Percentiles rank a stretch among this genome's conserved stretches.
These are phyloP conservation scores for Ganoderma meredithae DNA, from an alignment of 1,284 basidiomycete genomes.

Conservation along the genomic window DNA sequence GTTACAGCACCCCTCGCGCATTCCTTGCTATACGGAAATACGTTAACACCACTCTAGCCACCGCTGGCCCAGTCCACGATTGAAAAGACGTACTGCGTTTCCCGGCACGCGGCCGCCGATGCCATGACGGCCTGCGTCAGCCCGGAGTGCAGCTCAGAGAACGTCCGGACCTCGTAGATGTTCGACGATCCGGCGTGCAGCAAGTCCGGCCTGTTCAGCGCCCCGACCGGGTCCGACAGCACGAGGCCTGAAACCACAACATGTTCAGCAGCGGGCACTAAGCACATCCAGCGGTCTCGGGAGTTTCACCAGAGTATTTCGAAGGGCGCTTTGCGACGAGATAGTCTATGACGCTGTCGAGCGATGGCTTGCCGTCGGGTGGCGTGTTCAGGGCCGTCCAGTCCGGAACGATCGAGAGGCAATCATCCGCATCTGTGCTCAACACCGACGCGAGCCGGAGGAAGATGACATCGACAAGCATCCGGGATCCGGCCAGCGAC, in stretches of 20 bases:
- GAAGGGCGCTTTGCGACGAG: slow-evolving; percentile 20
- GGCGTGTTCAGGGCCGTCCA: slow-evolving; percentile 18
- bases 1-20: slow-evolving; percentile 23
- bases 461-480: slow-evolving; percentile 25
- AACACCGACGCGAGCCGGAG: slow-evolving; percentile 22
- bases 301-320: slow-evolving; percentile 19
- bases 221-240: slow-evolving; percentile 24
- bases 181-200: slow-evolving; percentile 19
- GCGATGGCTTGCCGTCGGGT: slow-evolving; percentile 11
- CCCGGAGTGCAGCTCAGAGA: slow-evolving; percentile 18
- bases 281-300: background rate
- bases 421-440: slow-evolving; percentile 18
- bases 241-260: slow-evolving; percentile 14
- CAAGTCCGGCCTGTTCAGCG: slow-evolving; percentile 23
- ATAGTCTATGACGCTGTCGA: slow-evolving; percentile 24
- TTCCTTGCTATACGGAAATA: slow-evolving; percentile 16
- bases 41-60: background rate
- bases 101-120: slow-evolving; percentile 12
- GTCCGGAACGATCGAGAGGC: slow-evolving; percentile 19
- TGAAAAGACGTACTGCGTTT: slow-evolving; percentile 13
- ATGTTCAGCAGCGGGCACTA: background rate
- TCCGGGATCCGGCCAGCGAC: slow-evolving; percentile 22
- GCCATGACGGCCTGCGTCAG: slow-evolving; percentile 24
- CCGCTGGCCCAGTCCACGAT: background rate
- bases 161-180: slow-evolving; percentile 23